These are phyloP conservation scores for Novymonas esmeraldas DNA, from an alignment of 208 protist species.

Conservation along the genomic window DNA sequence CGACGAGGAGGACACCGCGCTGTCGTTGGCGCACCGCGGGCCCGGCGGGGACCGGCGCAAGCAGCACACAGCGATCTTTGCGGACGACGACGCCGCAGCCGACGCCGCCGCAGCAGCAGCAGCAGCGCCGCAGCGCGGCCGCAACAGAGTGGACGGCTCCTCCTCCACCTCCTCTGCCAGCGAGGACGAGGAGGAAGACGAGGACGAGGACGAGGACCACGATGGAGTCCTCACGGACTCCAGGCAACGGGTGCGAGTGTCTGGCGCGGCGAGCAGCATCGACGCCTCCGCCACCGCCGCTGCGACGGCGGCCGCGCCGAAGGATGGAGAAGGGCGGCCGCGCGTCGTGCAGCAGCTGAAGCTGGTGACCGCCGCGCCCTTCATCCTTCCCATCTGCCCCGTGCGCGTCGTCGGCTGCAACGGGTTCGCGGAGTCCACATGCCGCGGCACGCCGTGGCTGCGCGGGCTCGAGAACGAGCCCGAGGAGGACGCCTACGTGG, in stretches of 20 bases:
- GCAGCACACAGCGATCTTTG: conserved; percentile 11
- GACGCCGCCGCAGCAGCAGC: no score
- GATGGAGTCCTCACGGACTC: background rate
- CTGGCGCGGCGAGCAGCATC: background rate
- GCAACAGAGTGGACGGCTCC: background rate
- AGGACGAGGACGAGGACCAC: background rate
- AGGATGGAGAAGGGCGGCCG: conserved; percentile 12
- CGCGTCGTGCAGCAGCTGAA: conserved; percentile 32
- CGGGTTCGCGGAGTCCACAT: conserved; percentile 35
- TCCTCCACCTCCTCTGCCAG: conserved; percentile 1
- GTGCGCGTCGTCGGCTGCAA: conserved; percentile 62
- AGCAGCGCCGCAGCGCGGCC: no score
- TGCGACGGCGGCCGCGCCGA: conserved; percentile 7
- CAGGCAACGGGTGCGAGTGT: no score
- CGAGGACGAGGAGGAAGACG: background rate
- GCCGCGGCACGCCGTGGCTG: conserved; percentile 62
- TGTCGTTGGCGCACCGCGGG: background rate
- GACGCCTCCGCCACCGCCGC: conserved; percentile 1
- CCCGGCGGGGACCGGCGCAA: background rate
- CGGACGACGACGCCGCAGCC: conserved; percentile 3
- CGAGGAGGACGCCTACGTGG: conserved; percentile 58
- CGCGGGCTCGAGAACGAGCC: conserved; percentile 50
- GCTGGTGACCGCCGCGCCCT: conserved; percentile 28
- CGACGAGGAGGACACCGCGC: conserved; percentile 10
- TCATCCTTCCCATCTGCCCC: conserved; percentile 45